Percentiles rank a stretch among this genome's conserved stretches.
Evolutionary conservation across 192 early-diverging fungal species (phyloP).

Genomic region (Backusella mclennaniae): DNA sequence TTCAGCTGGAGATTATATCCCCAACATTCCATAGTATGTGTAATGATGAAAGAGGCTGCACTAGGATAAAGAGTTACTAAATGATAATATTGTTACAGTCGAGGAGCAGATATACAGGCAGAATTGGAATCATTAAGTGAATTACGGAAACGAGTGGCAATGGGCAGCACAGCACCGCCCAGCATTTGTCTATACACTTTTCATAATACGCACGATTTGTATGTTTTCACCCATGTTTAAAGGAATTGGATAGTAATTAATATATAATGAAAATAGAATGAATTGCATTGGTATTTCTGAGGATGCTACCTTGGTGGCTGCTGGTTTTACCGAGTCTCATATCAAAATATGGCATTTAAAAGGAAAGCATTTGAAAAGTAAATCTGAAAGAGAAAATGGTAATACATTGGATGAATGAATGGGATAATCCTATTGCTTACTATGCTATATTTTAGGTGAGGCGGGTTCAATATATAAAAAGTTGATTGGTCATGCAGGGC

Average conservation of each 20-base stretch:
- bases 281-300: conserved; percentile 83
- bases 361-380: conserved; percentile 63
- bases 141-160: conserved; percentile 66
- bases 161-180: conserved; percentile 68
- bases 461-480: conserved; percentile 54
- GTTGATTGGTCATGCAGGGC: conserved; percentile 90
- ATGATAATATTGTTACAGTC: conserved; percentile 38
- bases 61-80: too few relatives aligned
- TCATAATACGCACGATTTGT: conserved; percentile 85
- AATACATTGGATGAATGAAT: background rate
- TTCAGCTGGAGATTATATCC: conserved; percentile 45
- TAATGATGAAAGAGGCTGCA: background rate
- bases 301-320: conserved; percentile 78
- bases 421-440: conserved; percentile 23
- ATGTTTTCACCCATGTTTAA: background rate
- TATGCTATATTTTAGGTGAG: conserved; percentile 40
- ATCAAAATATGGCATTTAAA: conserved; percentile 91
- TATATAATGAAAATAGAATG: conserved; percentile 43
- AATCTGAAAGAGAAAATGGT: background rate
- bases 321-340: conserved; percentile 94
- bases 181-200: conserved; percentile 95
- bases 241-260: background rate
- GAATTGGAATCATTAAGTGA: conserved; percentile 82
- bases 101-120: conserved; percentile 75
- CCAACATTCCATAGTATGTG: conserved; percentile 64